Evolutionary conservation across 257 asterid genomes (phyloP).

Genomic region (Fraxinus quadrangulata): DNA sequence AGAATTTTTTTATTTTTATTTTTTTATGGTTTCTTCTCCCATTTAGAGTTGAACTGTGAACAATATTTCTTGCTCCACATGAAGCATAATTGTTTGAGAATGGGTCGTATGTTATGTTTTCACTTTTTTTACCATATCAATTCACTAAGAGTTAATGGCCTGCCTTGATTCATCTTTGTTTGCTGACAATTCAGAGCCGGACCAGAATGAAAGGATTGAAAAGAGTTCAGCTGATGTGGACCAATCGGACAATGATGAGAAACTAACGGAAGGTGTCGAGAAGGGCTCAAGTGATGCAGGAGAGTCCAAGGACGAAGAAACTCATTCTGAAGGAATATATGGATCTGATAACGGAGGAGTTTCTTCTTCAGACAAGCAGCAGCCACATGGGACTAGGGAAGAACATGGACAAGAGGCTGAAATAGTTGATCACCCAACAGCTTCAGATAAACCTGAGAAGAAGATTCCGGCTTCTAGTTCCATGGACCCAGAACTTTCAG

Average conservation of each 20-base stretch:
- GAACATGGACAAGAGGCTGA: constrained; percentile 45
- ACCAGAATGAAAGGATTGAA: constrained; percentile 32
- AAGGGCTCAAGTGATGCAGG: constrained; percentile 45
- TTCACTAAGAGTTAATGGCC: constrained; percentile 6
- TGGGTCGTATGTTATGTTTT: background rate
- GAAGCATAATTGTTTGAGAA: background rate
- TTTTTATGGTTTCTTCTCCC: background rate
- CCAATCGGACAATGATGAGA: constrained; percentile 41
- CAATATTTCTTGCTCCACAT: background rate
- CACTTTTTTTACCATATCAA: background rate
- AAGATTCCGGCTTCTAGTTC: constrained; percentile 38
- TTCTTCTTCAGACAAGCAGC: constrained; percentile 58
- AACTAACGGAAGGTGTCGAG: constrained; percentile 45
- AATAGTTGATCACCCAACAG: constrained; percentile 32
- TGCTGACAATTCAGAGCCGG: constrained; percentile 39
- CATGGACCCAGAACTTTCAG: constrained; percentile 59
- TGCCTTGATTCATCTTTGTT: constrained; percentile 18
- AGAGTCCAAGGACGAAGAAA: constrained; percentile 47
- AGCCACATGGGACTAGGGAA: constrained; percentile 42
- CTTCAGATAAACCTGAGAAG: constrained; percentile 31
- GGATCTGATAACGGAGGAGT: constrained; percentile 52
- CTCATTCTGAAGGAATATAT: constrained; percentile 53
- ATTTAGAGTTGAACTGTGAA: background rate
- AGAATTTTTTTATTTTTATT: background rate
- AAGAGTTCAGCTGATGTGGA: constrained; percentile 43